Base-by-base conservation (phyloP, 176 grass and related monocot genomes). In the Paspalum notatum region DNA sequence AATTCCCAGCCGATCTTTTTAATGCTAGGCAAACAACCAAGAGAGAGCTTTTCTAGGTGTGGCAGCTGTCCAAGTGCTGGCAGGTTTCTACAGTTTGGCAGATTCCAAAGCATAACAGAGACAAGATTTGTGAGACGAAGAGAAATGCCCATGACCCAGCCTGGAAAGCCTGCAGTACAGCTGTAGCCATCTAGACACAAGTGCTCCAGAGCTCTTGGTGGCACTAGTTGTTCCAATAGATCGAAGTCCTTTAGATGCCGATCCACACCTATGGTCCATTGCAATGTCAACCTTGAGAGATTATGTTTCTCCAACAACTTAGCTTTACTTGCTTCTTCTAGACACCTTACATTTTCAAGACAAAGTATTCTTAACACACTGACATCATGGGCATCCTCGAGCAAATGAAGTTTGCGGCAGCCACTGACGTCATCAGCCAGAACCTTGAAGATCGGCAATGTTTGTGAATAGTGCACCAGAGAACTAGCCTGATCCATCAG, bases 311-410 rank as follows among this genome's bases (percentile, higher is more conserved):
- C 68, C 1, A 0, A 10, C 57, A 82, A 13, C 11, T 16, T 62
- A 4, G 47, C 2, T 69, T 17, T 12, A 1, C 0, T 12, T 2
- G 80, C 68, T 51, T 82, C 80, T 21, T 42, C 44, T 1, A 3
- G 4, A 40, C 6, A 72, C 27, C 12, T 52, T 20, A 62, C 45
- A 6, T 63, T 82, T 12, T 82, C 44, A 79, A 79, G 61, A 52
- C 1, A 40, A 6, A 2, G 4, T 42, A 82, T 72, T 21, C 26
- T 3, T 37, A 82, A 38, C 18, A 41, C 26, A 16, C 21, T 1
- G 1, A 8, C 5, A 3, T 32, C 2, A 62, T 63, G 7, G 17
- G 51, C 13, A 12, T 0, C 3, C 64, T 80, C 21, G 1, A 80
- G 64, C 5, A 6, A 2, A 80, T 25, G 8, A 60, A 80, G 46